Base-by-base conservation (phyloP, 2,329 filamentous ascomycete species). In the Pseudocercospora fijiensis region DNA sequence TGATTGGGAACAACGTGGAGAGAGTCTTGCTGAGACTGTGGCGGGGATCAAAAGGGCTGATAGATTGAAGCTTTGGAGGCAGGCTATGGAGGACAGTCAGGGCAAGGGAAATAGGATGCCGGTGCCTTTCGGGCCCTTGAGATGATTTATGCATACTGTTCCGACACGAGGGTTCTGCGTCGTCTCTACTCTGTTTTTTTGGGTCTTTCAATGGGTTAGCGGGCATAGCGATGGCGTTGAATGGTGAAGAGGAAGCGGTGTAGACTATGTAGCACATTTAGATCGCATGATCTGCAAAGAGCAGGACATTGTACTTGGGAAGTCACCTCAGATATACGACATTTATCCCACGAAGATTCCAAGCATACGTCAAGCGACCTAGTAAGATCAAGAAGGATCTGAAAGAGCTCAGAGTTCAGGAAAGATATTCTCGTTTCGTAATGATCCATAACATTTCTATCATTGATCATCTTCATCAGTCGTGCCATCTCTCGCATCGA, bases 401-500 rank as follows among this genome's bases (percentile, higher is more conserved):
- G n/a, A n/a, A n/a, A n/a, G n/a, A n/a, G n/a, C n/a, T n/a, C n/a
- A n/a, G n/a, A n/a, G n/a, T n/a, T n/a, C n/a, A 30, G 30, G 30
- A 11, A 13, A 33, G 2, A 11, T 33, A 41, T 13, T 24, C 18
- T 49, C 2, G 24, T 16, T 16, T 26, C 45, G 24, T 49, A 3
- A n/a, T 53, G 13, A 13, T 24, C 4, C 26, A 27, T 28, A 26
- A 28, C 2, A 26, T 53, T 53, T 13, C 26, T 27, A 27, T n/a
- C 22, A 28, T 53, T 53, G 24, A 53, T 28, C 63, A 13, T 66
- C 67, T 26, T 69, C 64, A 43, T 66, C 64, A 26, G 62, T 51
- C 13, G 53, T 64, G 18, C 67, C 65, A 20, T 70, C 67, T 51
- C 68, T 57, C 64, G 95, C 90, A 56, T 88, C 85, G 75, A 96